These are phyloP conservation scores for Brassica rapa DNA, from an alignment of 345 rosid species.

Conservation along the genomic window DNA sequence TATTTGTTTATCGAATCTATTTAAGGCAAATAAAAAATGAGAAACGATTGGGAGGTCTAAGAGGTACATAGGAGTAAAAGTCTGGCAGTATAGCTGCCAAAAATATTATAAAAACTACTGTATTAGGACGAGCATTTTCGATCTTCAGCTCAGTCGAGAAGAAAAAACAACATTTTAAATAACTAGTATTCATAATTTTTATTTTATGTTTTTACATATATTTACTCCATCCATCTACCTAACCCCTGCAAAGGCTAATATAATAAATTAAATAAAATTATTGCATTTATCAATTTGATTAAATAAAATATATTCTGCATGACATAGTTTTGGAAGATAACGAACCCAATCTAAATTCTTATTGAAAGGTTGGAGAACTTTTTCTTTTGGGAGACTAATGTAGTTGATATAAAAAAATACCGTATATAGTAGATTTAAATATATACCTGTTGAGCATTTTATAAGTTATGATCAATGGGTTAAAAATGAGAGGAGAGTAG, in stretches of 20 bases:
- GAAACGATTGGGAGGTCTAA: constrained; percentile 17
- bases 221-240: constrained; percentile 15
- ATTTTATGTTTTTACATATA: neutral
- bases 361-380: neutral
- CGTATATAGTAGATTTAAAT: neutral
- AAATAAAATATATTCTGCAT: neutral
- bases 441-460: neutral
- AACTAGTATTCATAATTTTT: neutral
- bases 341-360: constrained; percentile 1
- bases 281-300: constrained; percentile 1
- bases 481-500: neutral
- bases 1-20: constrained; percentile 15
- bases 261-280: neutral
- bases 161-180: neutral
- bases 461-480: neutral
- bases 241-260: neutral
- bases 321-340: constrained; percentile 30
- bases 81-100: constrained; percentile 21
- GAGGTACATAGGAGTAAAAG: constrained; percentile 22
- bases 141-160: constrained; percentile 8
- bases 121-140: constrained; percentile 33
- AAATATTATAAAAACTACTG: constrained; percentile 31
- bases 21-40: neutral
- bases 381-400: neutral
- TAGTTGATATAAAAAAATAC: neutral